Evolutionary conservation across 345 rosid species (phyloP).

Genomic region (Corchorus capsularis): DNA sequence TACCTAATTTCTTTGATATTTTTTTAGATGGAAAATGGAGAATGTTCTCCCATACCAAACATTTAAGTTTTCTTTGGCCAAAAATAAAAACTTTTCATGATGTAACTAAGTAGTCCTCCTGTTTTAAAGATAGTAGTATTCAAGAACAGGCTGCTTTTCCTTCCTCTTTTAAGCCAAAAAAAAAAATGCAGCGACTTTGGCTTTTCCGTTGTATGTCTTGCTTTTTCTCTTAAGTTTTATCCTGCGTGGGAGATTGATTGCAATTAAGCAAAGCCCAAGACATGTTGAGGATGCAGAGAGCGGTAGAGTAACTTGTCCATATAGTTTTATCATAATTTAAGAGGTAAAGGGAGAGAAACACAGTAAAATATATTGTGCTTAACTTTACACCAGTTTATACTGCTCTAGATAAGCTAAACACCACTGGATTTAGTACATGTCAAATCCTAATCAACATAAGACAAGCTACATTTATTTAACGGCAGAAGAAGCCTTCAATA

Average conservation of each 20-base stretch:
- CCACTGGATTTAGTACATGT: background rate
- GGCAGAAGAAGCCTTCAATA: background rate
- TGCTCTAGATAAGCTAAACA: background rate
- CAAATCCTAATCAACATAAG: background rate
- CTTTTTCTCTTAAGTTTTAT: background rate
- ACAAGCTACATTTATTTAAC: slow-evolving; percentile 7
- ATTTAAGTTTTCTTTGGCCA: too few relatives aligned
- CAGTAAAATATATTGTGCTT: background rate
- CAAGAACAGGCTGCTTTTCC: background rate
- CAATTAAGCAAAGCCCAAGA: background rate
- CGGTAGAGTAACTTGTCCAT: background rate
- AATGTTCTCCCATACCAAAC: too few relatives aligned
- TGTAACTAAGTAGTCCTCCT: too few relatives aligned
- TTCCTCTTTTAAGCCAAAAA: background rate
- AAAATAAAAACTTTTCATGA: background rate
- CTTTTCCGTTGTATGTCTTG: background rate
- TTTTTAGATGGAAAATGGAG: too few relatives aligned
- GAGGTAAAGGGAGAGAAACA: background rate
- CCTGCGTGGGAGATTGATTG: background rate
- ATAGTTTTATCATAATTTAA: background rate
- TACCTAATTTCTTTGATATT: too few relatives aligned
- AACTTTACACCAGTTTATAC: background rate
- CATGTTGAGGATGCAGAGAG: background rate
- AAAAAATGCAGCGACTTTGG: background rate
- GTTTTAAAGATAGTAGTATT: background rate